These are phyloP conservation scores for Fagopyrum esculentum DNA, from an alignment of 148 eudicot genomes.

Conservation along the genomic window DNA sequence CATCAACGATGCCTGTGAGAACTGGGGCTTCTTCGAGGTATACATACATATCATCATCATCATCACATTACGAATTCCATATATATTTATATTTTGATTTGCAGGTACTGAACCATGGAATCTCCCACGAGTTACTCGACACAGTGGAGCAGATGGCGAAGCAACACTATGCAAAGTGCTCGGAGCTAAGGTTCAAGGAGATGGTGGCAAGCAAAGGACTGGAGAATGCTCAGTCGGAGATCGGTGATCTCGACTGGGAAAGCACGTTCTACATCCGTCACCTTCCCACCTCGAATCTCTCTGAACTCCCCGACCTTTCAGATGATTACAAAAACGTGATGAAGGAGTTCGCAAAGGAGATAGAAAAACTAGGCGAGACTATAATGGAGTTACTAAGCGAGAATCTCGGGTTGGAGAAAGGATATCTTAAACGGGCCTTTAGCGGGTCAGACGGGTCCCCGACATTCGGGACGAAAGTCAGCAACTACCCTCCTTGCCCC, in stretches of 20 bases:
- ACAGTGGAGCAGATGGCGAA: slow-evolving; percentile 60
- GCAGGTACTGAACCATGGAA: slow-evolving; percentile 52
- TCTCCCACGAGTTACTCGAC: slow-evolving; percentile 48
- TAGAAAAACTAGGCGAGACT: slow-evolving; percentile 66
- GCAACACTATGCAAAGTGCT: slow-evolving; percentile 55
- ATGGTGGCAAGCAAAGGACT: slow-evolving; percentile 69
- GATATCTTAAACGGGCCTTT: slow-evolving; percentile 71
- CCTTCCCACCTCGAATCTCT: slow-evolving; percentile 64
- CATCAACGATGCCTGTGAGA: slow-evolving; percentile 63
- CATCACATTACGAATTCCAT: too few relatives aligned
- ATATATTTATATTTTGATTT: not conserved
- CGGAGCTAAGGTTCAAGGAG: slow-evolving; percentile 67
- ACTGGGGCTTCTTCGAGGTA: slow-evolving; percentile 80
- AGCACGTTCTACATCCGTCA: slow-evolving; percentile 77
- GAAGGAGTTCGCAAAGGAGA: slow-evolving; percentile 67
- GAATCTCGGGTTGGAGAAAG: slow-evolving; percentile 82
- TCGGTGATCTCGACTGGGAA: slow-evolving; percentile 83
- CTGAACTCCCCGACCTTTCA: slow-evolving; percentile 60
- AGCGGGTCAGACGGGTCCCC: slow-evolving; percentile 63
- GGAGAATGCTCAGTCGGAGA: slow-evolving; percentile 50
- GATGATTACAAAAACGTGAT: slow-evolving; percentile 62
- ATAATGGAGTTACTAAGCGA: slow-evolving; percentile 74
- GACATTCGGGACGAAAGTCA: slow-evolving; percentile 83
- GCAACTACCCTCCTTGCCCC: slow-evolving; percentile 94
- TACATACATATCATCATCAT: not conserved